Base-by-base conservation (phyloP, 768 basidiomycete species). In the Xerocomus potaroensis region DNA sequence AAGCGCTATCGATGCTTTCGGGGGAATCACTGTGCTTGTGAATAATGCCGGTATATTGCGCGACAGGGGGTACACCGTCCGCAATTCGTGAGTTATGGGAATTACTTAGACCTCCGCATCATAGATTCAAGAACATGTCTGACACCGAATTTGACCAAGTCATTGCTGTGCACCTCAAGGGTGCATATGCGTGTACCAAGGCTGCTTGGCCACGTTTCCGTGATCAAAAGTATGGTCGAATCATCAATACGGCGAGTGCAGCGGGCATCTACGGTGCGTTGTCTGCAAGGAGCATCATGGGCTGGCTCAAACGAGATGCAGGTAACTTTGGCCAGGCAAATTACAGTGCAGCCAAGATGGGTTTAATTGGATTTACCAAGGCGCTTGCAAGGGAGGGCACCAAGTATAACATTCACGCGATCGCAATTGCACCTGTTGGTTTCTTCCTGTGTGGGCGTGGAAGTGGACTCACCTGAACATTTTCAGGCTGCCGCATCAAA, bases 291-390 rank as follows among this genome's bases (percentile, higher is more conserved):
- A 4, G 8, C 10, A 6, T 38, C n/a, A n/a, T 14, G 23, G 27
- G 26, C 29, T 11, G 23, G n/a, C 30, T 43, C n/a, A 29, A 41
- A 21, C 5, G 33, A 11, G 14, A 2, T 9, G 29, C 51, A 90
- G 87, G 92, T 8, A 97, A 95, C 72, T 89, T 95, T 62, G 96
- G 96, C 9, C 94, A 97, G 68, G 84, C 92, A 11, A 99, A 98
- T 67, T 99, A 98, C 67, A 93, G 92, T 38, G 91, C 95, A 2
- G 95, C 94, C 2, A 98, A 99, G 77, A 94, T 96, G 91, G 92
- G 85, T 54, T 79, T 99, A 29, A 76, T 97, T 41, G 85, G 75
- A 0, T 96, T 97, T 69, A 91, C 93, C 15, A 92, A 91, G 64
- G 92, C 95, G 5, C 78, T 99, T 29, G 92, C 94, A 3, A 73